A percentile compares a stretch with the other conserved stretches of the same genome.
Evolutionary conservation across 106 monocot species (phyloP).

Genomic region (Phalaenopsis equestris): DNA sequence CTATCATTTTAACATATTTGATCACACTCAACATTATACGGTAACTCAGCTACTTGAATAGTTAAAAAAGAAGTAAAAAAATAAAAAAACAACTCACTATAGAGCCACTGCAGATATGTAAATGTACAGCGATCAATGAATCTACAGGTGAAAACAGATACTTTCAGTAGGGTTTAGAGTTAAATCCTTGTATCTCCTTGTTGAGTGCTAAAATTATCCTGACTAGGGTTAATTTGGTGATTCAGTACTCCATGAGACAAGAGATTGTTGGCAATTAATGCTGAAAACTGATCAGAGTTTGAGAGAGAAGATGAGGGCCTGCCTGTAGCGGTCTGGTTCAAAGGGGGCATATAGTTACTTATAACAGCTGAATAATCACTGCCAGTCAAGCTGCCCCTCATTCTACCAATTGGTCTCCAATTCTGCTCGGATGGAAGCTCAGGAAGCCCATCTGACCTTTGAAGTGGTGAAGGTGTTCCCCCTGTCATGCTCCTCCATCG

Average conservation of each 20-base stretch:
- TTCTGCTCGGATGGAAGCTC: conserved; percentile 33
- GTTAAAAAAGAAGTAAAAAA: too few relatives aligned
- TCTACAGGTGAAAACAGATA: too few relatives aligned
- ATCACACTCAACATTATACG: neutral
- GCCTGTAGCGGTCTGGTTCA: conserved; percentile 1
- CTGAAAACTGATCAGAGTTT: conserved; percentile 7
- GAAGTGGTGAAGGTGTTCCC: neutral
- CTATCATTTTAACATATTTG: neutral
- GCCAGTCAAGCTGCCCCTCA: conserved; percentile 81
- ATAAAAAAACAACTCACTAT: too few relatives aligned
- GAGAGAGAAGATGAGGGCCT: neutral
- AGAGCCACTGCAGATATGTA: too few relatives aligned
- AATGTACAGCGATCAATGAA: too few relatives aligned
- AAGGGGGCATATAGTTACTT: conserved; percentile 29
- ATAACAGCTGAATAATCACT: conserved; percentile 55
- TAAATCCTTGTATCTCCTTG: conserved; percentile 8
- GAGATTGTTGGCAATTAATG: conserved; percentile 8
- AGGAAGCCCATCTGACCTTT: conserved; percentile 2
- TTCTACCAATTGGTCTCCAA: conserved; percentile 77
- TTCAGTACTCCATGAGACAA: neutral
- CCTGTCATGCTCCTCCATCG: conserved; percentile 5
- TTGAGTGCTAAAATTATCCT: conserved; percentile 7
- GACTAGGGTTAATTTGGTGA: neutral
- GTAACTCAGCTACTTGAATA: too few relatives aligned
- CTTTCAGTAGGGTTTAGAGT: too few relatives aligned